A percentile compares a stretch with the other conserved stretches of the same genome.
Evolutionary conservation across 805 yeast genomes (phyloP).

Genomic region (Nakazawaea pomicola): DNA sequence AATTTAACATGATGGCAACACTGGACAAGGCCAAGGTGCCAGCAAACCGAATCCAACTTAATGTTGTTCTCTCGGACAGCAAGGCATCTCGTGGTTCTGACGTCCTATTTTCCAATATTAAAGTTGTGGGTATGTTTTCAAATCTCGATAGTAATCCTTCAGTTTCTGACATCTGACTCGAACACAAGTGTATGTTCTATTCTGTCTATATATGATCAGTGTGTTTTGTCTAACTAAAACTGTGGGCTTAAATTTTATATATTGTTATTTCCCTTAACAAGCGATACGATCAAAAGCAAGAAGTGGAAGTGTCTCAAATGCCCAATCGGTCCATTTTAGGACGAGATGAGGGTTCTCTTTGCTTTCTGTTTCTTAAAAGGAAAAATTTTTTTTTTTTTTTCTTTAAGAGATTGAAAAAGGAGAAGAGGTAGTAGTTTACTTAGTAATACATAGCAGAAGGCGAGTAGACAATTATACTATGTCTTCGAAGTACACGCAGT

Average conservation of each 20-base stretch:
- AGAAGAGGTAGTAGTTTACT: too few species aligned
- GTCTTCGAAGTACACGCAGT: slow-evolving; percentile 48
- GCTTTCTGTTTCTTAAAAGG: too few species aligned
- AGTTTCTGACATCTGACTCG: slow-evolving; percentile 10
- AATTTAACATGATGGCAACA: slow-evolving; percentile 40
- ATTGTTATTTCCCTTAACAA: too few species aligned
- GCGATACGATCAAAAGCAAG: too few species aligned
- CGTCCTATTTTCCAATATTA: slow-evolving; percentile 30
- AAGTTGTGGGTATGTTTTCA: slow-evolving; percentile 14
- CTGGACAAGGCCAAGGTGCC: slow-evolving; percentile 41
- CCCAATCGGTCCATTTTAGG: too few species aligned
- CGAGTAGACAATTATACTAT: too few species aligned
- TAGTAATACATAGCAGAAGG: too few species aligned
- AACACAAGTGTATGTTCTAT: not conserved
- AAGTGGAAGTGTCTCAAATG: too few species aligned
- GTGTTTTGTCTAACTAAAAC: too few species aligned
- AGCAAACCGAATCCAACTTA: slow-evolving; percentile 43
- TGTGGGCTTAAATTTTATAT: too few species aligned
- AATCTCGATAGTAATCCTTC: slow-evolving; percentile 13
- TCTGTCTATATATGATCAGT: not conserved
- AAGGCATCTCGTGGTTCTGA: slow-evolving; percentile 52
- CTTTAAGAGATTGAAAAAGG: too few species aligned
- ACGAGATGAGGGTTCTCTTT: too few species aligned
- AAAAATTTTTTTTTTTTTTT: slow-evolving; percentile 3
- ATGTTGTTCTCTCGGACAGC: slow-evolving; percentile 48